phyloP scores from a whole-genome alignment of 148 eudicot genomes.

The Cornus florida region DNA sequence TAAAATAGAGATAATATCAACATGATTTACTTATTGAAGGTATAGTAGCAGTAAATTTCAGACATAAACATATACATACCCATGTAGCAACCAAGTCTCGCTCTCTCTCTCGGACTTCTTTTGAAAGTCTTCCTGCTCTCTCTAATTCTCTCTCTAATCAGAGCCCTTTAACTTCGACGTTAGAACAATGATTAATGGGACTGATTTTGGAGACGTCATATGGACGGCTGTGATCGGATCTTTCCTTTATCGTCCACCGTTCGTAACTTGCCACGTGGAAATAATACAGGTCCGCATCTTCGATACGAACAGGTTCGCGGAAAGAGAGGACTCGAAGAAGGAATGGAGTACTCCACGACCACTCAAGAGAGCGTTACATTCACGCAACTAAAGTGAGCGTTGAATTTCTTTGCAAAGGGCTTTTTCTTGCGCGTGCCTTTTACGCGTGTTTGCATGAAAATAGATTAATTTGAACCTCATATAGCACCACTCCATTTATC shows the following conservation, averaged over 20 bases:
- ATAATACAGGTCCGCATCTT: neutral
- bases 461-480: too few relatives aligned
- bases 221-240: constrained; percentile 39
- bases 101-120: neutral
- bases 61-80: constrained; percentile 10
- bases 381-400: neutral
- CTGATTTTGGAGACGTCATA: constrained; percentile 24
- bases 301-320: constrained; percentile 43
- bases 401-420: too few relatives aligned
- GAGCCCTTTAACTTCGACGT: constrained; percentile 11
- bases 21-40: neutral
- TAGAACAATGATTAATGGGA: constrained; percentile 20
- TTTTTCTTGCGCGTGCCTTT: too few relatives aligned
- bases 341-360: neutral
- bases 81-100: constrained; percentile 6
- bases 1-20: neutral
- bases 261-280: constrained; percentile 26
- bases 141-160: neutral
- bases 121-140: neutral
- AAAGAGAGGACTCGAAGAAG: constrained; percentile 25
- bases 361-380: neutral
- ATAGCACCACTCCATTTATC: too few relatives aligned
- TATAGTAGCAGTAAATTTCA: neutral
- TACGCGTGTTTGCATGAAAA: too few relatives aligned
- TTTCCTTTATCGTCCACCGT: neutral